phyloP scores from a whole-genome alignment of 1,284 basidiomycete species.

The Irpex sp. region DNA sequence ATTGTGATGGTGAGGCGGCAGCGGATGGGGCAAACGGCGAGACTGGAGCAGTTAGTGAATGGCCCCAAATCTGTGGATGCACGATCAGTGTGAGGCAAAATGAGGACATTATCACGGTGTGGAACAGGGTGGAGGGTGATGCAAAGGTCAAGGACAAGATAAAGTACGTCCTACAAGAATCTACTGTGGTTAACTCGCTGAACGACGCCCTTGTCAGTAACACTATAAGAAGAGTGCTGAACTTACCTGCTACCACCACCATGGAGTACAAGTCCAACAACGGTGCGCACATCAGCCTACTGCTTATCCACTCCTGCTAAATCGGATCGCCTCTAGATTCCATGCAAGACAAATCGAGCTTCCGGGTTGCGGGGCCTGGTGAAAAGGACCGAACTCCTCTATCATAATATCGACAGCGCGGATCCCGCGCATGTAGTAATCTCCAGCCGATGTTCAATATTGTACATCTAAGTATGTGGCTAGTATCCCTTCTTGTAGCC shows the following conservation, averaged over 20 bases:
- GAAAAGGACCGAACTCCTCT: conserved; percentile 43
- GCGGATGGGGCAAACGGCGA: conserved; percentile 17
- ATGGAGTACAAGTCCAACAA: conserved; percentile 89
- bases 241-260: conserved; percentile 63
- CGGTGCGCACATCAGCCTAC: conserved; percentile 39
- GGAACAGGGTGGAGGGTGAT: conserved; percentile 73
- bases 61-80: conserved; percentile 80
- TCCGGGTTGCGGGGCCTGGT: conserved; percentile 46
- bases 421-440: not conserved
- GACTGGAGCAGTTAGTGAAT: conserved; percentile 34
- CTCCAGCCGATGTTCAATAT: conserved; percentile 1
- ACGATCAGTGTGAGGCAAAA: conserved; percentile 81
- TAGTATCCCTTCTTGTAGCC: conserved; percentile 2
- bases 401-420: conserved; percentile 24
- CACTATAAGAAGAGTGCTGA: conserved; percentile 61
- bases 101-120: conserved; percentile 79
- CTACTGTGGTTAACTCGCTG: not conserved
- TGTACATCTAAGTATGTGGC: conserved; percentile 3
- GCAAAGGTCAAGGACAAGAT: conserved; percentile 67
- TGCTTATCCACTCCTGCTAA: not conserved
- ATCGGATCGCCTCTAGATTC: conserved; percentile 47
- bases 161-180: conserved; percentile 36
- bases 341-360: conserved; percentile 80
- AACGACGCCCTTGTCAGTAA: conserved; percentile 45
- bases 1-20: conserved; percentile 40